These are phyloP conservation scores for Coelastrella sp. DNA, from an alignment of 139 green algal genomes.

Conservation along the genomic window DNA sequence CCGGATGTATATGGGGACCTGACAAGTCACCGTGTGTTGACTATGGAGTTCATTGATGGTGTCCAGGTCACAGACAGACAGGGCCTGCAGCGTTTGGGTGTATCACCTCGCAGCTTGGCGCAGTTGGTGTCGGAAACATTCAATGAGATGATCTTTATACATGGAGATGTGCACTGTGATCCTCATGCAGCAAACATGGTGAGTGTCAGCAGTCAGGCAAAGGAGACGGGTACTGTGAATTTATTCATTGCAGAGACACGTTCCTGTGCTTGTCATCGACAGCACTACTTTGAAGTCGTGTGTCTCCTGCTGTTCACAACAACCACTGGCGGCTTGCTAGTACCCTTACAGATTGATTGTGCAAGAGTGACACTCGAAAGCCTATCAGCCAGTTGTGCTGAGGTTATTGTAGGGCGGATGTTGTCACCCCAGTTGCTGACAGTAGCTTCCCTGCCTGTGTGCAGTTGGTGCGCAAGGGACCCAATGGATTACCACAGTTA, in stretches of 20 bases:
- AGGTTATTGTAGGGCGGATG: too few relatives aligned
- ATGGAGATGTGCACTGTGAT: conserved; percentile 88
- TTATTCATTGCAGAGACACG: too few relatives aligned
- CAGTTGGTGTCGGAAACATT: conserved; percentile 80
- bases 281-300: background rate
- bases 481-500: conserved; percentile 66
- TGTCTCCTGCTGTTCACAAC: background rate
- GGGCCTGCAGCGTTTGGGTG: conserved; percentile 46
- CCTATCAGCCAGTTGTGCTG: too few relatives aligned
- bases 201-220: background rate
- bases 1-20: conserved; percentile 65
- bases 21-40: conserved; percentile 76
- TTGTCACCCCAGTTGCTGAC: background rate
- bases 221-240: too few relatives aligned
- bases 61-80: conserved; percentile 43
- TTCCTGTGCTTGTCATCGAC: too few relatives aligned
- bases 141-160: conserved; percentile 90
- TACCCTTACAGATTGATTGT: too few relatives aligned
- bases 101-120: conserved; percentile 64
- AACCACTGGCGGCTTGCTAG: too few relatives aligned
- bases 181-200: conserved; percentile 90
- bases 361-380: too few relatives aligned
- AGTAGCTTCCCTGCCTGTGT: background rate
- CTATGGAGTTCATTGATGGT: conserved; percentile 92
- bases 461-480: conserved; percentile 41